Base-by-base conservation (phyloP, 2,329 filamentous ascomycete genomes). In the Phaeoacremonium minimum region DNA sequence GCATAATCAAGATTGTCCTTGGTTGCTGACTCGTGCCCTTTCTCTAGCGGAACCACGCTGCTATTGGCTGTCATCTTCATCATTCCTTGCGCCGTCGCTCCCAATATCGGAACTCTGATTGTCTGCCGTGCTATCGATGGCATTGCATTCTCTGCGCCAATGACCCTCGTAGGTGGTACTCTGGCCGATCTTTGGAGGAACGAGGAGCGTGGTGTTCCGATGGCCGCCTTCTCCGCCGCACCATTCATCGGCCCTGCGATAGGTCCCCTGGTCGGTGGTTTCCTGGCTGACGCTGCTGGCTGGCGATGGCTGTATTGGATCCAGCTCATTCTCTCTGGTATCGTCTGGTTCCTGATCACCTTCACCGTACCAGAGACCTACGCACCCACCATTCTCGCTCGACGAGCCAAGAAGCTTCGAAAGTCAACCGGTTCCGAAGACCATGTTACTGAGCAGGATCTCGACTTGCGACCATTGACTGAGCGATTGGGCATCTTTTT, bases 351-450 rank as follows among this genome's bases (percentile, higher is more conserved):
- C 14, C 56, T 91, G 42, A 89, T 93, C 58, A 83, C 82, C 18
- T 90, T 94, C 61, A 93, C 87, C n/a, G 83, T 95, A 0, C 87
- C 87, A 2, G 89, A 95, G 60, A 95, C 89, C 0, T 95, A 93
- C 56, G 82, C 87, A 0, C 87, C 89, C 0, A 85, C 79, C 1
- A 80, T 95, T 34, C 75, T 96, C 13, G 74, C 77, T 35, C 64
- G 64, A 18, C 75, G 87, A 11, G 89, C 89, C 4, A 69, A 72
- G 51, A 85, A 86, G 56, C 65, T 93, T 42, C 76, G 88, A 35
- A 77, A 82, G 53, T 60, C 78, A 19, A 84, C 85, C 2, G 80
- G 82, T 15, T 75, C 87, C 43, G 47, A 64, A 2, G 75, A 75
- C 42, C 83, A 83, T 52, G 84, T 88, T 28, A 91, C 88, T 1